These are phyloP conservation scores for Hypoxylon perforatum DNA, from an alignment of 495 filamentous ascomycete genomes.

Conservation along the genomic window DNA sequence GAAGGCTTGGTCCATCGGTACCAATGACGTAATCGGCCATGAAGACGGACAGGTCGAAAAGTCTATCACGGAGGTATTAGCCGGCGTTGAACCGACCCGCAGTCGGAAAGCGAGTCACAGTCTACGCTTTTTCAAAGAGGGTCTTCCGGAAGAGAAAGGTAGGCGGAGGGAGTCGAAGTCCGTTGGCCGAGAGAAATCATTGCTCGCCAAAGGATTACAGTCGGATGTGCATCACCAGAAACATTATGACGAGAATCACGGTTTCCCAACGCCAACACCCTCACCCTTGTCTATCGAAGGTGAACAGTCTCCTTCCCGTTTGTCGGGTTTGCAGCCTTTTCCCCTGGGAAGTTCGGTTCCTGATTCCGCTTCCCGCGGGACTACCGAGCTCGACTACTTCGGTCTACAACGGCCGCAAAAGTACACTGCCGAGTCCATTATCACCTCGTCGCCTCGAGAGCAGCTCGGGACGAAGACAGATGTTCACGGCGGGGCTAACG, in stretches of 20 bases:
- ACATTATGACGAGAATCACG: slow-evolving; percentile 15
- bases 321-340: slow-evolving; percentile 27
- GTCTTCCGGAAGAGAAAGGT: slow-evolving; percentile 68
- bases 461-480: slow-evolving; percentile 5
- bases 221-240: slow-evolving; percentile 28
- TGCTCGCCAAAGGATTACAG: slow-evolving; percentile 35
- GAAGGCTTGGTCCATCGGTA: slow-evolving; percentile 67
- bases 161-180: slow-evolving; percentile 55
- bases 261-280: slow-evolving; percentile 17
- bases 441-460: slow-evolving; percentile 17
- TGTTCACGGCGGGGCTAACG: slow-evolving; percentile 13
- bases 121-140: slow-evolving; percentile 92
- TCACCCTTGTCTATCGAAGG: slow-evolving; percentile 32
- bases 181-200: slow-evolving; percentile 44
- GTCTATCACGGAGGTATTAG: slow-evolving; percentile 82
- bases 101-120: slow-evolving; percentile 96
- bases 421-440: slow-evolving; percentile 15
- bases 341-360: slow-evolving; percentile 14
- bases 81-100: slow-evolving; percentile 81
- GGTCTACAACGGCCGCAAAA: slow-evolving; percentile 20
- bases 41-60: slow-evolving; percentile 74
- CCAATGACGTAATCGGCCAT: slow-evolving; percentile 50
- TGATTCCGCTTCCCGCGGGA: slow-evolving; percentile 9
- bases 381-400: slow-evolving; percentile 30
- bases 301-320: slow-evolving; percentile 26